A percentile compares a stretch with the other conserved stretches of the same genome.
These are phyloP conservation scores for Penicillium coprophilum DNA, from an alignment of 495 filamentous ascomycete species.

Conservation along the genomic window DNA sequence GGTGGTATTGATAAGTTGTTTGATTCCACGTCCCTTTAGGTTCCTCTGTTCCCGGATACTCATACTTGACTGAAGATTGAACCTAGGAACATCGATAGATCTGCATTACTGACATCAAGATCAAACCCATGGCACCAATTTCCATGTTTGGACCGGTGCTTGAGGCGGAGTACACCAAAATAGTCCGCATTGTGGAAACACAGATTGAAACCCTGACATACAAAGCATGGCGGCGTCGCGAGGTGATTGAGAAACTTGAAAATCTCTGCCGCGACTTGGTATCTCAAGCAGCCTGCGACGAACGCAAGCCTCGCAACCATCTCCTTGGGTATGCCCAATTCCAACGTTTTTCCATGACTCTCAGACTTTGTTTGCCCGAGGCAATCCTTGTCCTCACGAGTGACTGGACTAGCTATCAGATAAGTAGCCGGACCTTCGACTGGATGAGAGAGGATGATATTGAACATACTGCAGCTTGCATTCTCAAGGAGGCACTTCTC, in stretches of 20 bases:
- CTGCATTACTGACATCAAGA: background rate
- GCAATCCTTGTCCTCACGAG: background rate
- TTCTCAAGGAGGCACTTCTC: background rate
- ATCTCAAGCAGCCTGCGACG: background rate
- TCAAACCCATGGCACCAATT: background rate
- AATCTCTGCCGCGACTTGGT: background rate
- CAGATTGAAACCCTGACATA: conserved; percentile 1
- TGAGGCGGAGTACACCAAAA: background rate
- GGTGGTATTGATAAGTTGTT: background rate
- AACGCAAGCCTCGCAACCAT: background rate
- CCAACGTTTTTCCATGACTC: conserved; percentile 1
- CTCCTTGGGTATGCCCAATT: background rate
- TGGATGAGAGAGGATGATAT: background rate
- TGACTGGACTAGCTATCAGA: background rate
- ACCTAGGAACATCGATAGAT: background rate
- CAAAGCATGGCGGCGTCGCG: background rate
- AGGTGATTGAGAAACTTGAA: background rate
- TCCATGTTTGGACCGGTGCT: background rate
- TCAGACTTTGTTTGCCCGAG: background rate
- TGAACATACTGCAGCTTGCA: background rate
- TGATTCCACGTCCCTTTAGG: background rate
- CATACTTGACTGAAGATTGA: background rate
- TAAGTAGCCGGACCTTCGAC: background rate
- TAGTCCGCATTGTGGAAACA: background rate
- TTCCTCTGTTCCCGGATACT: background rate